phyloP scores from a whole-genome alignment of 164 flowering plant genomes.

The Amborella trichopoda region DNA sequence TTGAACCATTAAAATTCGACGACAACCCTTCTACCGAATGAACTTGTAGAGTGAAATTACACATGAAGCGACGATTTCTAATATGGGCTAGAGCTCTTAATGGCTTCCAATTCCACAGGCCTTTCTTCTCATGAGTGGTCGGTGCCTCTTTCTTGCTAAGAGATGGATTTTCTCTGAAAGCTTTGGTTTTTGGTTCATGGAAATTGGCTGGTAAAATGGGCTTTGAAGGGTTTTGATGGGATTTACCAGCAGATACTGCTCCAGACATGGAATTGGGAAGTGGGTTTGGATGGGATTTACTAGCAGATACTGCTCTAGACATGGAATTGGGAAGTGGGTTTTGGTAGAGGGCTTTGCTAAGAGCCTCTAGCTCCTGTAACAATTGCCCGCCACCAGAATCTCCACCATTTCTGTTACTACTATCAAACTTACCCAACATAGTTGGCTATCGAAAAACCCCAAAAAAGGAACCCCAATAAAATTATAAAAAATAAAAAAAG shows the following conservation, averaged over 20 bases:
- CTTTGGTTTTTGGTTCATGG: conserved; percentile 24
- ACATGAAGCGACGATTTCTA: conserved; percentile 40
- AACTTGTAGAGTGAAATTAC: conserved; percentile 63
- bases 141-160: conserved; percentile 45
- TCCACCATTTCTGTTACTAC: conserved; percentile 31
- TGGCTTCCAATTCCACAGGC: conserved; percentile 82
- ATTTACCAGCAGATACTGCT: conserved; percentile 31
- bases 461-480: no score
- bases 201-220: no score
- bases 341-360: conserved; percentile 58
- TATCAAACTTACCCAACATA: conserved; percentile 47
- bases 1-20: conserved; percentile 22
- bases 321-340: conserved; percentile 22
- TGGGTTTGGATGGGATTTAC: conserved; percentile 16
- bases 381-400: conserved; percentile 39
- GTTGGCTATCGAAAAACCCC: conserved; percentile 2
- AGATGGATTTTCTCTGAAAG: conserved; percentile 12
- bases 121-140: conserved; percentile 4
- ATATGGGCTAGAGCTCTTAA: conserved; percentile 54
- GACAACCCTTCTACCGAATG: conserved; percentile 68
- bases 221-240: conserved; percentile 6
- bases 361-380: conserved; percentile 65
- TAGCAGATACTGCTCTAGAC: conserved; percentile 26
- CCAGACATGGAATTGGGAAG: conserved; percentile 7
- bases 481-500: no score